phyloP scores from a whole-genome alignment of 208 protist genomes.

The Leishmania gerbilli region DNA sequence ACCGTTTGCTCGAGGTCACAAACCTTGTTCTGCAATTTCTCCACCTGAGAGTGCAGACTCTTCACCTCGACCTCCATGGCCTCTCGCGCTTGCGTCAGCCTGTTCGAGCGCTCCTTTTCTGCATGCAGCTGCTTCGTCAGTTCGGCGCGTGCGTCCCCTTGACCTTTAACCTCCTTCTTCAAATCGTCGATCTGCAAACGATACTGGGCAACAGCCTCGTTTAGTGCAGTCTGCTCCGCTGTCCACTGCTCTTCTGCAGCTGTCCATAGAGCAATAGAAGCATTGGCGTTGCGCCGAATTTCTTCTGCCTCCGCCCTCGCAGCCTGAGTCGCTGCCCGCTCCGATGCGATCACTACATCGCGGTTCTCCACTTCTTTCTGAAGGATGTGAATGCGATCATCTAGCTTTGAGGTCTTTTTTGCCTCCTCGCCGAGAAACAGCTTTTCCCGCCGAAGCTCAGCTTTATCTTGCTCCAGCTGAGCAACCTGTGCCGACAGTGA shows the following conservation, averaged over 20 bases:
- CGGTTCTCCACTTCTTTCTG: conserved; percentile 69
- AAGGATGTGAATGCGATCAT: conserved; percentile 66
- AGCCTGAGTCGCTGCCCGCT: conserved; percentile 37
- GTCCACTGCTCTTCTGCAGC: conserved; percentile 81
- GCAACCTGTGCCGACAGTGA: conserved; percentile 60
- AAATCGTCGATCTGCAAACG: conserved; percentile 17
- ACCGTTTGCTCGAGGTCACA: conserved; percentile 70
- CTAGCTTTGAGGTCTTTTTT: conserved; percentile 61
- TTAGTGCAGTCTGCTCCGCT: conserved; percentile 54
- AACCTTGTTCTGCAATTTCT: conserved; percentile 61
- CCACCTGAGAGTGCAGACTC: conserved; percentile 42
- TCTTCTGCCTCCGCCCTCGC: conserved; percentile 63
- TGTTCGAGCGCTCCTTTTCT: conserved; percentile 39
- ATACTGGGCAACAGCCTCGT: conserved; percentile 36
- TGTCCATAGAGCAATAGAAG: conserved; percentile 75
- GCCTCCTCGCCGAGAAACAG: conserved; percentile 58
- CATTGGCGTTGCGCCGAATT: conserved; percentile 64
- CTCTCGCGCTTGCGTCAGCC: conserved; percentile 27
- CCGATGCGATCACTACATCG: conserved; percentile 47
- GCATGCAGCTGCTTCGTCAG: conserved; percentile 33
- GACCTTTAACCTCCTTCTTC: conserved; percentile 17
- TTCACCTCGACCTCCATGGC: conserved; percentile 43
- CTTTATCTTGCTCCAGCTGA: conserved; percentile 84
- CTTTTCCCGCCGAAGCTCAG: conserved; percentile 77
- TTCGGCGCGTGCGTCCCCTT: conserved; percentile 17